Percentiles rank a stretch among this genome's conserved stretches.
phyloP scores from a whole-genome alignment of 139 green algal species.

The Coelastrella sp. region DNA sequence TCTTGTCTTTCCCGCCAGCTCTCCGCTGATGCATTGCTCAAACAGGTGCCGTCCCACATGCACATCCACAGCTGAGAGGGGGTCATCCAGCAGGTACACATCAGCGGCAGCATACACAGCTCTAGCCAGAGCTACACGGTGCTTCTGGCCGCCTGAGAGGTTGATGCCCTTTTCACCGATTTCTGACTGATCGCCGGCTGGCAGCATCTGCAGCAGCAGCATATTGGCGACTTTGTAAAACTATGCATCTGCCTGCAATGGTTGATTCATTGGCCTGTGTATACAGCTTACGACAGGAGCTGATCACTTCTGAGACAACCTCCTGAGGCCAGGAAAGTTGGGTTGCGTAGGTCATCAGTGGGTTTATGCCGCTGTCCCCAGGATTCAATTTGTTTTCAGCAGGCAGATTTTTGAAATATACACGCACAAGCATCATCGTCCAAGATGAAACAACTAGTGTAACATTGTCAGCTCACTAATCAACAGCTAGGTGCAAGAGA shows the following conservation, averaged over 20 bases:
- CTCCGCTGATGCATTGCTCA: constrained; percentile 76
- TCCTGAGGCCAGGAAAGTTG: too few relatives aligned
- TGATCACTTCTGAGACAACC: too few relatives aligned
- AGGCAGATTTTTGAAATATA: too few relatives aligned
- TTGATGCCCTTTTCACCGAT: constrained; percentile 96
- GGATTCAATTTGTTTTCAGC: too few relatives aligned
- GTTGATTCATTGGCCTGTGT: too few relatives aligned
- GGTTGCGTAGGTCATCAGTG: too few relatives aligned
- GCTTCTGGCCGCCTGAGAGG: constrained; percentile 94
- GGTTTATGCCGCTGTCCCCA: too few relatives aligned
- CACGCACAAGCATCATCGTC: too few relatives aligned
- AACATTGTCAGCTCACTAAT: not conserved
- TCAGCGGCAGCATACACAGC: constrained; percentile 90
- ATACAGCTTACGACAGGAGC: too few relatives aligned
- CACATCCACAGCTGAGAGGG: constrained; percentile 92
- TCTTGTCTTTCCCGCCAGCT: constrained; percentile 69
- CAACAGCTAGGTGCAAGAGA: not conserved
- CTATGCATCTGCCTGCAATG: too few relatives aligned
- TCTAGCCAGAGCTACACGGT: constrained; percentile 91
- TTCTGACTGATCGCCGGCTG: constrained; percentile 87
- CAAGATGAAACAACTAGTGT: too few relatives aligned
- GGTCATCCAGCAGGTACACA: constrained; percentile 95
- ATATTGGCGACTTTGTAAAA: too few relatives aligned
- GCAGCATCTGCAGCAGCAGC: constrained; percentile 87
- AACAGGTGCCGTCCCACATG: constrained; percentile 94